phyloP scores from a whole-genome alignment of 257 asterid genomes.

The Ilex asprella region DNA sequence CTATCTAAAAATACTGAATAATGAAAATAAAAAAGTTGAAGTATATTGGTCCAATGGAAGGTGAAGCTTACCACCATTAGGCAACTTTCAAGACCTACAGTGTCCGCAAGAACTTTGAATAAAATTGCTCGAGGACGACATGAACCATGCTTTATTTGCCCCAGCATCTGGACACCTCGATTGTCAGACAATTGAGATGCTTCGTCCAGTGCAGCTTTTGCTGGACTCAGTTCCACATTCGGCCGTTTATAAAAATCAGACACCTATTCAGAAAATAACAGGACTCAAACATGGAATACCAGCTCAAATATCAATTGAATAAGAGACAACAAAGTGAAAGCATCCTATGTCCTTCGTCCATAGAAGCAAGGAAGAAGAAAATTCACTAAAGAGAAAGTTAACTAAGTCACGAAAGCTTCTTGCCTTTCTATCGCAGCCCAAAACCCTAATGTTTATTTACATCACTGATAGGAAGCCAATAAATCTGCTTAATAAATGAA shows the following conservation, averaged over 20 bases:
- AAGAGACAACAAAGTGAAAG: neutral
- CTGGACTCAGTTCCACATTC: conserved; percentile 69
- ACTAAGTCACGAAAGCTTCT: too few relatives aligned
- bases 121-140: conserved; percentile 94
- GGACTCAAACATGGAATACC: conserved; percentile 9
- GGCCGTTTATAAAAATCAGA: conserved; percentile 85
- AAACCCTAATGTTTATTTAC: too few relatives aligned
- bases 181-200: conserved; percentile 45
- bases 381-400: neutral
- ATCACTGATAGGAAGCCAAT: too few relatives aligned
- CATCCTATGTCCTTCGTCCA: neutral
- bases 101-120: conserved; percentile 94
- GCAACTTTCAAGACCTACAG: conserved; percentile 89
- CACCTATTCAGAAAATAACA: conserved; percentile 45
- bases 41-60: neutral
- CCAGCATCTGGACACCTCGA: conserved; percentile 79
- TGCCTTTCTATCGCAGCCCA: too few relatives aligned
- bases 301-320: neutral
- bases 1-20: conserved; percentile 5
- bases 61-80: conserved; percentile 76
- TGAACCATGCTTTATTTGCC: conserved; percentile 88
- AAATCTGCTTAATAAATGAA: too few relatives aligned
- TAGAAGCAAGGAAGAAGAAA: neutral
- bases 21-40: conserved; percentile 11
- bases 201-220: conserved; percentile 59